Conservation (phyloP, 1,139 yeast species). For the Wickerhamomyces sp. region DNA sequence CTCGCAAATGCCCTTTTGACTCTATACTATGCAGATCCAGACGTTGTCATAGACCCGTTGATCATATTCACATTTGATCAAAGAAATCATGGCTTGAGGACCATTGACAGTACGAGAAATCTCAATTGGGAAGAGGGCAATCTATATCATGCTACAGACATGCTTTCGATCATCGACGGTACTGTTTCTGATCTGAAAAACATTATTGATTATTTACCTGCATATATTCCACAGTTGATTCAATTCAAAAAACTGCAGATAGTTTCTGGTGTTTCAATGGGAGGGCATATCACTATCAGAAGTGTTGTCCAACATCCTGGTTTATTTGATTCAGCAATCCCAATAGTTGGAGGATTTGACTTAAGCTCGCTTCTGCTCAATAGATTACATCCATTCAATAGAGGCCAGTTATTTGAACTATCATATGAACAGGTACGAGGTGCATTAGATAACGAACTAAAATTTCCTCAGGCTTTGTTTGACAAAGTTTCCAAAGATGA, state of each 20-base stretch:
- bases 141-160: slow-evolving; percentile 46
- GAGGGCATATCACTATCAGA: slow-evolving; percentile 55
- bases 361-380: slow-evolving; percentile 39
- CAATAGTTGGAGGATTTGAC: slow-evolving; percentile 45
- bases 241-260: slow-evolving; percentile 31
- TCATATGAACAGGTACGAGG: background rate
- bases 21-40: slow-evolving; percentile 2
- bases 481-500: slow-evolving; percentile 12
- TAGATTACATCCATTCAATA: slow-evolving; percentile 27
- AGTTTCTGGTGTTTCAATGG: slow-evolving; percentile 53
- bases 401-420: background rate
- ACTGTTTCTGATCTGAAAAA: slow-evolving; percentile 43
- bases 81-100: slow-evolving; percentile 57
- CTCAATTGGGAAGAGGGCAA: slow-evolving; percentile 45
- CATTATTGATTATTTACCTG: slow-evolving; percentile 45
- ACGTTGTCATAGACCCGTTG: slow-evolving; percentile 19
- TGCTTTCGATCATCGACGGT: slow-evolving; percentile 49
- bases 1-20: slow-evolving; percentile 6
- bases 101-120: slow-evolving; percentile 34
- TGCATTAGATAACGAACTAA: background rate
- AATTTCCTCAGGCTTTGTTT: slow-evolving; percentile 10
- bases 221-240: slow-evolving; percentile 33
- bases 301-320: slow-evolving; percentile 39
- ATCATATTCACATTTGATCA: slow-evolving; percentile 53
- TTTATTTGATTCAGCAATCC: slow-evolving; percentile 36